phyloP scores from a whole-genome alignment of 805 yeast genomes.

The Hanseniaspora jakobsenii region DNA sequence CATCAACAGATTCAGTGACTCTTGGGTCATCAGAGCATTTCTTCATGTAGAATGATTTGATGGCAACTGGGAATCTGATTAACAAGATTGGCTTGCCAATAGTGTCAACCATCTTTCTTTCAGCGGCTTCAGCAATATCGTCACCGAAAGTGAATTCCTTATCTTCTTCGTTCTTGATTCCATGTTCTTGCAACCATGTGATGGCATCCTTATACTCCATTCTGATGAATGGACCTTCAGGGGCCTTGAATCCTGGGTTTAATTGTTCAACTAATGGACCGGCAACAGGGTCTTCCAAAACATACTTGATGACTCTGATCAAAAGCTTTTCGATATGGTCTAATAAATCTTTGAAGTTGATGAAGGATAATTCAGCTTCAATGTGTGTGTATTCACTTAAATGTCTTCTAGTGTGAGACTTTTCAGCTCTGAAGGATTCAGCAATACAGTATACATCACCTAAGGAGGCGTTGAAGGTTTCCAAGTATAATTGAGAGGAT shows the following conservation, averaged over 20 bases:
- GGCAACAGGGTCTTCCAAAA: conserved; percentile 79
- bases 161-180: conserved; percentile 88
- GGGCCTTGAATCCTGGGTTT: conserved; percentile 83
- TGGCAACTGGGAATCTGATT: conserved; percentile 89
- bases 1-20: conserved; percentile 97
- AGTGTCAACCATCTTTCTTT: conserved; percentile 94
- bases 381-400: conserved; percentile 92
- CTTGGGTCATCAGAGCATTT: conserved; percentile 79
- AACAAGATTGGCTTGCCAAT: conserved; percentile 86
- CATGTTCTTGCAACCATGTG: conserved; percentile 93
- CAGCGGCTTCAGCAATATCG: conserved; percentile 99
- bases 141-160: conserved; percentile 91
- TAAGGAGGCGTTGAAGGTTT: conserved; percentile 87
- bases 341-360: conserved; percentile 76
- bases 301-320: conserved; percentile 55
- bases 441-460: conserved; percentile 97
- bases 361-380: conserved; percentile 85
- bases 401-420: conserved; percentile 97
- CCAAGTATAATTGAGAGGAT: conserved; percentile 91
- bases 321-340: conserved; percentile 73
- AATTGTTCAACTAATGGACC: conserved; percentile 82
- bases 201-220: conserved; percentile 84
- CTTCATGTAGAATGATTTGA: conserved; percentile 97
- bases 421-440: conserved; percentile 98
- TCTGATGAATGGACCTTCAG: conserved; percentile 77